Percentiles rank a stretch among this genome's conserved stretches.
Conservation (phyloP, 2,329 filamentous ascomycete genomes). For the Aspergillus luchuensis region DNA sequence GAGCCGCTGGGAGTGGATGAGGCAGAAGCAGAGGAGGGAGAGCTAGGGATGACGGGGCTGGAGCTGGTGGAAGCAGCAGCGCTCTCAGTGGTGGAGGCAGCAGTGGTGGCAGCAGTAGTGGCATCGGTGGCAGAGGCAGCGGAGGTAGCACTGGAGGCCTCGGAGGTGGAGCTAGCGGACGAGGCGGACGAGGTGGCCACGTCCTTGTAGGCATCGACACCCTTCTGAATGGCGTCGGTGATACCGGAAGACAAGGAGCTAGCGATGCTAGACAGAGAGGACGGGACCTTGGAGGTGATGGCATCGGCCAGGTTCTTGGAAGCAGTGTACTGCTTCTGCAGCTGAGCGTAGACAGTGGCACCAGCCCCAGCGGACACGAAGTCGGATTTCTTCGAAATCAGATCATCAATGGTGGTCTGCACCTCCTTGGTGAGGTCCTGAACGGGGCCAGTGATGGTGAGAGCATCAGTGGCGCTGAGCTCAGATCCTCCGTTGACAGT, state of each 20-base stretch:
- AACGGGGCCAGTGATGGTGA: conserved; percentile 30
- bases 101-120: conserved; percentile 7
- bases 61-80: conserved; percentile 13
- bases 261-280: conserved; percentile 26
- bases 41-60: conserved; percentile 11
- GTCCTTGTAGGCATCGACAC: conserved; percentile 30
- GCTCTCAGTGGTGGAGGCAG: conserved; percentile 6
- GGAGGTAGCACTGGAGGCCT: conserved; percentile 5
- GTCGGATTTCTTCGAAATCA: conserved; percentile 31
- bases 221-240: conserved; percentile 35
- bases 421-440: conserved; percentile 30
- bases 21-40: conserved; percentile 1
- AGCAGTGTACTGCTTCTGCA: conserved; percentile 31
- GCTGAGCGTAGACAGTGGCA: conserved; percentile 22
- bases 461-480: conserved; percentile 31
- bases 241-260: conserved; percentile 31
- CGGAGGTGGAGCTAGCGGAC: background rate
- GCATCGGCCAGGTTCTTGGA: conserved; percentile 29
- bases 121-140: conserved; percentile 4
- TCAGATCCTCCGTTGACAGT: conserved; percentile 24
- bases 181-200: conserved; percentile 10
- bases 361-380: conserved; percentile 30
- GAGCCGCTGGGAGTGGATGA: conserved; percentile 3
- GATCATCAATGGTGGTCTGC: conserved; percentile 24
- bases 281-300: conserved; percentile 36